Conservation (phyloP, 1,284 basidiomycete genomes). For the Ustilago trichophora region DNA sequence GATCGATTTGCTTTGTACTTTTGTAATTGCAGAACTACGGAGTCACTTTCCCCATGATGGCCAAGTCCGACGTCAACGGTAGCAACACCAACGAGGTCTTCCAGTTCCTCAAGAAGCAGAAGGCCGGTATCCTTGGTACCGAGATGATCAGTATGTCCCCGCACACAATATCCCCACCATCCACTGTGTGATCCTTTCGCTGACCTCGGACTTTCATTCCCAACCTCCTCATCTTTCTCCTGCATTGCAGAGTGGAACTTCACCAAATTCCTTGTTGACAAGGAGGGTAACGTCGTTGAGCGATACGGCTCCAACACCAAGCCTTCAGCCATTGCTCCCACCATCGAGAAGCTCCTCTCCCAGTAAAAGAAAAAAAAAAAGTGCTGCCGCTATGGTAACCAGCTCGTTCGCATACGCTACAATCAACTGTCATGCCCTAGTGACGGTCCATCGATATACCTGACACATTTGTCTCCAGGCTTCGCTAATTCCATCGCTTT, state of each 20-base stretch:
- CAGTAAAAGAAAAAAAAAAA: constrained; percentile 7
- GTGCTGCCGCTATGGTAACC: no score
- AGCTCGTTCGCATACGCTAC: constrained; percentile 1
- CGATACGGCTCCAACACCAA: constrained; percentile 83
- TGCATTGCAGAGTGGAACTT: constrained; percentile 69
- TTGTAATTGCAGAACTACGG: constrained; percentile 61
- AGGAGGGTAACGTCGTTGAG: constrained; percentile 75
- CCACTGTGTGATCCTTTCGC: not conserved
- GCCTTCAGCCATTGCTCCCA: constrained; percentile 75
- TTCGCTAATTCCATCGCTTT: constrained; percentile 25
- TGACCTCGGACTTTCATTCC: not conserved
- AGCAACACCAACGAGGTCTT: constrained; percentile 79
- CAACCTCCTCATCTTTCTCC: not conserved
- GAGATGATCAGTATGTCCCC: constrained; percentile 72
- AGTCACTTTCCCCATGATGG: constrained; percentile 65
- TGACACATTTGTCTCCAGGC: constrained; percentile 2
- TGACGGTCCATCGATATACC: constrained; percentile 15
- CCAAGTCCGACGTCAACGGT: constrained; percentile 81
- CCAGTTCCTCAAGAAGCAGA: constrained; percentile 83
- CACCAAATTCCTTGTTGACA: constrained; percentile 69
- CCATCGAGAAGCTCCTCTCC: constrained; percentile 72
- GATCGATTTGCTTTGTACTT: no score
- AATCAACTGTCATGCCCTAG: no score
- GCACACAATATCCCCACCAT: no score
- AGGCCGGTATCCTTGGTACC: constrained; percentile 77